These are phyloP conservation scores for Thermoascus crustaceus DNA, from an alignment of 2,329 filamentous ascomycete species.

Conservation along the genomic window DNA sequence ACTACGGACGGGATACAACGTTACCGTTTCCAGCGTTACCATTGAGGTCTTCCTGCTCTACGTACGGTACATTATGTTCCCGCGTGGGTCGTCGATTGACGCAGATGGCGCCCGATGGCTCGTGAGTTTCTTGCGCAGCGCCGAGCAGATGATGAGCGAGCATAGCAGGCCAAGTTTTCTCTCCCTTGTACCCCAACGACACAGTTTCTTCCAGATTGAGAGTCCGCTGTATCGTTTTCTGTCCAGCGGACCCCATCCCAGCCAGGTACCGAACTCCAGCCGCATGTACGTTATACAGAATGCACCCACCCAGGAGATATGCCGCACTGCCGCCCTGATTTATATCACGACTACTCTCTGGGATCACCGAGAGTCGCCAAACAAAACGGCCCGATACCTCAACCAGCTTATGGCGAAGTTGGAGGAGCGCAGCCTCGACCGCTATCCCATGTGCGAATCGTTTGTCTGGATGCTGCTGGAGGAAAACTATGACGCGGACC, in stretches of 20 bases:
- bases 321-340: constrained; percentile 30
- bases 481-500: constrained; percentile 26
- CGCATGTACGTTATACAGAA: constrained; percentile 30
- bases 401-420: constrained; percentile 17
- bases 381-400: constrained; percentile 27
- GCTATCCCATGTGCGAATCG: constrained; percentile 30
- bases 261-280: constrained; percentile 25
- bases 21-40: constrained; percentile 13
- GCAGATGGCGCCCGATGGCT: constrained; percentile 20
- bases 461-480: constrained; percentile 34
- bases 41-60: constrained; percentile 30
- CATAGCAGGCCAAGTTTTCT: constrained; percentile 22
- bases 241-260: constrained; percentile 35
- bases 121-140: constrained; percentile 27
- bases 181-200: constrained; percentile 20
- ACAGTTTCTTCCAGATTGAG: constrained; percentile 27
- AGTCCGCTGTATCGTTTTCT: constrained; percentile 31
- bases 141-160: constrained; percentile 25
- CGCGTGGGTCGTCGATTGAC: constrained; percentile 8
- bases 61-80: constrained; percentile 23
- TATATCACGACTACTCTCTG: constrained; percentile 31
- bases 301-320: constrained; percentile 25
- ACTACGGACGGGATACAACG: constrained; percentile 19
- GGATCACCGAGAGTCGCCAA: constrained; percentile 24
- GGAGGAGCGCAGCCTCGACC: constrained; percentile 24